Base-by-base conservation (phyloP, 2,329 filamentous ascomycete species). In the Paraconiothyrium brasiliense region DNA sequence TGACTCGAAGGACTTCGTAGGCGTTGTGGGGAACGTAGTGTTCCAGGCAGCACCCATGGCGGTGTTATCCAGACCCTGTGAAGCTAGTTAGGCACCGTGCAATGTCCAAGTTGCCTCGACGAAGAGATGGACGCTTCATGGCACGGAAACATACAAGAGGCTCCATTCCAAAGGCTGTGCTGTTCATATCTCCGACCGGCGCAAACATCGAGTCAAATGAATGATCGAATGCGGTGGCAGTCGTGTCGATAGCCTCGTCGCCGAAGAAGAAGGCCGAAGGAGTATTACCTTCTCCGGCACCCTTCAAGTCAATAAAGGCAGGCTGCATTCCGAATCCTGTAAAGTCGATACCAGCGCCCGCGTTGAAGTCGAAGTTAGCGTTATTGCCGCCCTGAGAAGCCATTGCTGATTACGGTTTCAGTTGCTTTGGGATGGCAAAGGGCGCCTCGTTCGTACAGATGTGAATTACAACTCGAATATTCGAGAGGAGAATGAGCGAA, bases 231-330 rank as follows among this genome's bases (percentile, higher is more conserved):
- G 67, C 63, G 30, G 32, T 61, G 47, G 50, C 41, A 30, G 70
- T 65, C 27, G 74, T 76, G 54, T 77, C 74, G 64, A 77, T 74
- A 27, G 67, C 75, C 69, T 78, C 76, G 63, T 77, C 75, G 67
- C 64, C 67, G 48, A 71, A 73, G 63, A 72, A 73, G 66, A 73
- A 63, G 65, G 63, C 64, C 55, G 59, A 48, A 52, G 70, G 70
- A 61, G 75, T 77, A 61, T 75, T 70, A 76, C 66, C 73, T 69
- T 73, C 37, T 37, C 50, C 68, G 35, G 37, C 59, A 27, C 70
- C 65, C 70, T 76, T 76, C 67, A 62, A 34, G 34, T 24, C 49
- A 47, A 56, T 63, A 60, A 67, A 55, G 58, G 46, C 47, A 39
- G 55, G 46, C 46, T 68, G 60, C 65, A 70, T 70, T 50, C 65